These are phyloP conservation scores for Chloris gayana DNA, from an alignment of 176 grass and related monocot species.

Conservation along the genomic window DNA sequence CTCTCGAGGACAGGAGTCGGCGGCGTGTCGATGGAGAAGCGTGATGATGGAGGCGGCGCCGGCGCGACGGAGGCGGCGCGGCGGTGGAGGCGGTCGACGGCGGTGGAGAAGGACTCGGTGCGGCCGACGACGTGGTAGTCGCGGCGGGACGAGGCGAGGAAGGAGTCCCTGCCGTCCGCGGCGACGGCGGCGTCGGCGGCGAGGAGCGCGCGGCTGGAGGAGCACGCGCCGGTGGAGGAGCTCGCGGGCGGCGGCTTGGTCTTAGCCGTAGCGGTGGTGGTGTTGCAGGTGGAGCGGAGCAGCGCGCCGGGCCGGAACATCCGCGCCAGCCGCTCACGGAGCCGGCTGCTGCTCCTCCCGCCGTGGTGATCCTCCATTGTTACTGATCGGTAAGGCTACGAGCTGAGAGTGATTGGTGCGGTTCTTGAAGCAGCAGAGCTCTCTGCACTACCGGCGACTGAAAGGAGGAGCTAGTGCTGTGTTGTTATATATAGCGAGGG, in stretches of 20 bases:
- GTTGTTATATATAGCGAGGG: conserved; percentile 31
- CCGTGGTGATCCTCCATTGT: conserved; percentile 37
- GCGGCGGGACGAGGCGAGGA: conserved; percentile 49
- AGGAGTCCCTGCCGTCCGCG: conserved; percentile 28
- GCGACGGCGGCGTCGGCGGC: conserved; percentile 26
- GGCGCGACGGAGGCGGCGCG: not conserved
- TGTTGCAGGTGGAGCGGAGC: conserved; percentile 82
- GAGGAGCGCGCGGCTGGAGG: conserved; percentile 61
- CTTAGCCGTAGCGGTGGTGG: not conserved
- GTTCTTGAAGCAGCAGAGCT: not conserved
- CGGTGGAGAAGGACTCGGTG: conserved; percentile 63
- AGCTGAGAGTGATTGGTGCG: not conserved
- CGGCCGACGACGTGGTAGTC: conserved; percentile 36
- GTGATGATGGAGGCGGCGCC: not conserved
- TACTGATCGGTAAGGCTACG: not conserved
- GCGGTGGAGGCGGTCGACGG: conserved; percentile 44
- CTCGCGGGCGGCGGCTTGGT: not conserved
- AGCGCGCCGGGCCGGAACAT: conserved; percentile 69
- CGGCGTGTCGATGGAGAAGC: conserved; percentile 38
- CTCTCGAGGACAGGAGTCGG: not conserved
- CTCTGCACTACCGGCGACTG: not conserved
- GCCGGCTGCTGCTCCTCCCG: conserved; percentile 53
- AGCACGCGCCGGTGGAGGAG: conserved; percentile 34
- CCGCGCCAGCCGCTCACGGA: conserved; percentile 68
- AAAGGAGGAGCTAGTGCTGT: not conserved